phyloP scores from a whole-genome alignment of 2,329 filamentous ascomycete genomes.

The Truncatella angustata region DNA sequence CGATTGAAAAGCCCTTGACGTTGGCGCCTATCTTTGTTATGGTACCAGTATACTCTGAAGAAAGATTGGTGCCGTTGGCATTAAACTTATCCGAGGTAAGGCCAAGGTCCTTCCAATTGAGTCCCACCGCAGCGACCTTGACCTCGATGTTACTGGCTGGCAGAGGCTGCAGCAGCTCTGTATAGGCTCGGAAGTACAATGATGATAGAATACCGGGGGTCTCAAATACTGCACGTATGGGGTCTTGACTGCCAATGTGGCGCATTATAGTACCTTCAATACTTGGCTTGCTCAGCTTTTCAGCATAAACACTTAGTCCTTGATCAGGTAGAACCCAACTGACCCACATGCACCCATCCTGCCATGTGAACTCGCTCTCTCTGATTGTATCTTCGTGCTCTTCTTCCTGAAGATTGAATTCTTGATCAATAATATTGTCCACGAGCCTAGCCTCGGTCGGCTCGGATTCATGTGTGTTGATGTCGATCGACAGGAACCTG shows the following conservation, averaged over 20 bases:
- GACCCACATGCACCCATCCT: conserved; percentile 26
- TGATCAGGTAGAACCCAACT: conserved; percentile 24
- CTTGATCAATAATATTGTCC: conserved; percentile 15
- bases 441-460: conserved; percentile 11
- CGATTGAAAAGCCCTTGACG: conserved; percentile 15
- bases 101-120: conserved; percentile 26
- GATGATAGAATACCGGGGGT: conserved; percentile 26
- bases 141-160: conserved; percentile 23
- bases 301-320: conserved; percentile 11
- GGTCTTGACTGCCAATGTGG: conserved; percentile 16
- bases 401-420: conserved; percentile 8
- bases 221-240: conserved; percentile 24
- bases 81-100: conserved; percentile 20
- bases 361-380: conserved; percentile 28
- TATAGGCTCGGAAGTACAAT: conserved; percentile 23
- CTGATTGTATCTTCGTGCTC: neutral
- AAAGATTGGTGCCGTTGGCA: conserved; percentile 17
- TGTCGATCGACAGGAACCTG: conserved; percentile 20
- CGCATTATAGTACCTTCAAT: too few relatives aligned
- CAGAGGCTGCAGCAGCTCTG: conserved; percentile 16
- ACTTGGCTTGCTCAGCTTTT: too few relatives aligned
- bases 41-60: conserved; percentile 17
- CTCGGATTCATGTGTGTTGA: conserved; percentile 15
- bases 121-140: conserved; percentile 24
- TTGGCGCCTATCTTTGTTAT: conserved; percentile 17